These are phyloP conservation scores for Pseudocercospora fijiensis DNA, from an alignment of 2,329 filamentous ascomycete species.

Conservation along the genomic window DNA sequence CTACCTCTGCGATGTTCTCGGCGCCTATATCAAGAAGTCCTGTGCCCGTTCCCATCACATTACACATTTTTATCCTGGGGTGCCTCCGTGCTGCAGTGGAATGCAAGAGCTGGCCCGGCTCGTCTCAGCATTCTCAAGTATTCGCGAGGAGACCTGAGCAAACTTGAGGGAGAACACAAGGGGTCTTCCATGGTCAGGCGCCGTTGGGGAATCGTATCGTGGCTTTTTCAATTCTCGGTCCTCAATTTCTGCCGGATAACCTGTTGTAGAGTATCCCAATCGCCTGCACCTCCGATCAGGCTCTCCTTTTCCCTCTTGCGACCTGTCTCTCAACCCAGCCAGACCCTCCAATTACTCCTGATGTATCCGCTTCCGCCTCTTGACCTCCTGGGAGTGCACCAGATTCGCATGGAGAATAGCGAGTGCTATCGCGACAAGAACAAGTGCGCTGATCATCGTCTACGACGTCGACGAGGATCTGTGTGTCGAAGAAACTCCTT, in stretches of 20 bases:
- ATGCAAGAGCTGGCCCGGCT: no score
- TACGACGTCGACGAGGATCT: neutral
- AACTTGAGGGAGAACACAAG: neutral
- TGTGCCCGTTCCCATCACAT: no score
- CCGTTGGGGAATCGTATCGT: neutral
- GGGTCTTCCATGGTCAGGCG: neutral
- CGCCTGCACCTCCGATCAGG: no score
- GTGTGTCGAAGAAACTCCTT: neutral
- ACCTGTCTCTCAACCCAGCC: neutral
- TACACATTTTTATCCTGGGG: no score
- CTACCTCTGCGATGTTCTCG: no score
- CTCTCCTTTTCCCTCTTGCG: neutral
- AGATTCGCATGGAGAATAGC: neutral
- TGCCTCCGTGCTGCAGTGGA: no score
- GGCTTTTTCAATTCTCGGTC: neutral
- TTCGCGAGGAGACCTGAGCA: neutral
- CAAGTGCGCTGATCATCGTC: neutral
- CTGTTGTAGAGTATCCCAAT: no score
- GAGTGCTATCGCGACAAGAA: neutral
- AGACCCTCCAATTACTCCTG: neutral
- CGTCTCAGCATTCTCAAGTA: neutral
- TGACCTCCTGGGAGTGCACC: neutral
- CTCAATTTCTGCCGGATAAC: neutral
- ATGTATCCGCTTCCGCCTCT: neutral
- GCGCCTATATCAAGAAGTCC: no score